These are phyloP conservation scores for Moesziomyces aphidis DNA, from an alignment of 1,284 basidiomycete species.

Conservation along the genomic window DNA sequence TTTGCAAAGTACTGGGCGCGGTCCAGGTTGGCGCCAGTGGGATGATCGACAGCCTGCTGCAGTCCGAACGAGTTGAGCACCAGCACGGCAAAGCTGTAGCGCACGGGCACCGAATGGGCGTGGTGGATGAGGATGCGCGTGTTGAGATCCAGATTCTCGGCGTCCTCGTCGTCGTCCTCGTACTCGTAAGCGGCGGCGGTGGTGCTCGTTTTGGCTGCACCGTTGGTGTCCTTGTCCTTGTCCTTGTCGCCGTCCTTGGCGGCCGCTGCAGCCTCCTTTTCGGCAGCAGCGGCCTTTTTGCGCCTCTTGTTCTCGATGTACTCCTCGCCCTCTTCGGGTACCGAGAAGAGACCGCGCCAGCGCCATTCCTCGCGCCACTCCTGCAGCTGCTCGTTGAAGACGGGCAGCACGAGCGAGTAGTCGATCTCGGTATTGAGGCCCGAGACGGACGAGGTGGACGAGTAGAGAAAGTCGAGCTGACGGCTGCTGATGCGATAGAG, in stretches of 20 bases:
- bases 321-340: conserved; percentile 28
- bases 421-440: conserved; percentile 89
- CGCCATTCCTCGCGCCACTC: conserved; percentile 78
- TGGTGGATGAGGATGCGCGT: conserved; percentile 60
- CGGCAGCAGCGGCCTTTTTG: conserved; percentile 8
- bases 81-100: conserved; percentile 63
- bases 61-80: conserved; percentile 90
- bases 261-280: conserved; percentile 18
- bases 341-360: conserved; percentile 46
- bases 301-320: conserved; percentile 29
- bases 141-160: conserved; percentile 58
- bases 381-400: conserved; percentile 82
- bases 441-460: conserved; percentile 81
- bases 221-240: conserved; percentile 3
- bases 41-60: conserved; percentile 84
- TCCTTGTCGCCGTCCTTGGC: conserved; percentile 22
- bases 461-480: conserved; percentile 89
- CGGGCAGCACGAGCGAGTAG: conserved; percentile 83
- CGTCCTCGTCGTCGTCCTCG: conserved; percentile 52
- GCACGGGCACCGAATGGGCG: conserved; percentile 54
- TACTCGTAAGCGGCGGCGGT: conserved; percentile 16
- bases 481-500: conserved; percentile 72
- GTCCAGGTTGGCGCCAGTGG: conserved; percentile 58
- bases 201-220: background rate
- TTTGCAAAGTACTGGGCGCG: conserved; percentile 65